phyloP scores from a whole-genome alignment of 2,329 filamentous ascomycete genomes.

The Exophiala sp. region DNA sequence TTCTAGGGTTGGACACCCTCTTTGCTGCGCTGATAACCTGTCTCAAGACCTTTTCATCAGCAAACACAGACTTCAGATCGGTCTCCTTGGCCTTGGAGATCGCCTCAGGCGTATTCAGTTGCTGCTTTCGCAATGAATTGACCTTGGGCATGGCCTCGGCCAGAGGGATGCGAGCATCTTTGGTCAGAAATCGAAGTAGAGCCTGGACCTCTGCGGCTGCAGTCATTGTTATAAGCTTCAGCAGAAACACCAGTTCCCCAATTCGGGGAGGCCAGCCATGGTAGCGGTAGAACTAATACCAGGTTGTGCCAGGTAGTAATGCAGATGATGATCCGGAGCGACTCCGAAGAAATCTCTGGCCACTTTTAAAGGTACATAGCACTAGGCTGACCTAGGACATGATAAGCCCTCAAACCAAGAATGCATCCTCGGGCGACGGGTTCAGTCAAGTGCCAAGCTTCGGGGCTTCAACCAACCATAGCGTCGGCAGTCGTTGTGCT shows the following conservation, averaged over 20 bases:
- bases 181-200: slow-evolving; percentile 53
- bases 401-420: neutral
- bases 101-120: slow-evolving; percentile 39
- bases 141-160: slow-evolving; percentile 51
- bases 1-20: slow-evolving; percentile 47
- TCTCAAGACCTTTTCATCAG: slow-evolving; percentile 52
- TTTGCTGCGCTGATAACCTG: slow-evolving; percentile 55
- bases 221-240: slow-evolving; percentile 9
- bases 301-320: neutral
- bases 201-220: slow-evolving; percentile 37
- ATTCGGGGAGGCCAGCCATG: too few species aligned
- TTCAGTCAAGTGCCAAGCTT: slow-evolving; percentile 4
- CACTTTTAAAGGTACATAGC: too few species aligned
- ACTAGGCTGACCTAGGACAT: too few species aligned
- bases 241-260: too few species aligned
- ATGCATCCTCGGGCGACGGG: neutral
- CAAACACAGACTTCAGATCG: slow-evolving; percentile 40
- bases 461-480: too few species aligned
- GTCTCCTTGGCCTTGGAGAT: slow-evolving; percentile 46
- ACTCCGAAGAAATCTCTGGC: too few species aligned
- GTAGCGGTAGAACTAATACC: neutral
- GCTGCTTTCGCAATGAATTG: slow-evolving; percentile 48
- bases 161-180: slow-evolving; percentile 53
- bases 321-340: neutral
- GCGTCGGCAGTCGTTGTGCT: too few species aligned